phyloP scores from a whole-genome alignment of 139 green algal genomes.

The Marvania coccoides region DNA sequence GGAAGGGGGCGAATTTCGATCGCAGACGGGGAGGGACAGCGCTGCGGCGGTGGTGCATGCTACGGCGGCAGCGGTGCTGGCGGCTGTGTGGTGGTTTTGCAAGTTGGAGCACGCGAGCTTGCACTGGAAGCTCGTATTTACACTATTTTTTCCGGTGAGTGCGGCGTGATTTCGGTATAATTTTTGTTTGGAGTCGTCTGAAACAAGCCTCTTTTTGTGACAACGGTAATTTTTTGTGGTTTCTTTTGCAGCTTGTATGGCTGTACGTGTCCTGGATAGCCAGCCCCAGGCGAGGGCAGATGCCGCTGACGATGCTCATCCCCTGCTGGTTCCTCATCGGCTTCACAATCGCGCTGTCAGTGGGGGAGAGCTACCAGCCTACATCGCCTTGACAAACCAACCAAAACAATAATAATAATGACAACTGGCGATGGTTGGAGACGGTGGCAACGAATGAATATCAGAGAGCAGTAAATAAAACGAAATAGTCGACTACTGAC shows the following conservation, averaged over 20 bases:
- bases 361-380: not conserved
- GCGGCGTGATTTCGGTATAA: no score
- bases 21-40: no score
- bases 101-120: not conserved
- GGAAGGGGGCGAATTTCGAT: no score
- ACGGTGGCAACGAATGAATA: no score
- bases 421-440: no score
- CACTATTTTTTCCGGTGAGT: constrained; percentile 7
- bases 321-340: not conserved
- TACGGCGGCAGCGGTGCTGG: not conserved
- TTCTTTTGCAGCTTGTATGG: no score
- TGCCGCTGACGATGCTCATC: not conserved
- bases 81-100: constrained; percentile 1
- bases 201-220: no score
- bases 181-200: no score
- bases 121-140: constrained; percentile 10
- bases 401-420: no score
- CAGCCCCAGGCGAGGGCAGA: not conserved
- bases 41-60: constrained; percentile 1
- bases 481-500: no score
- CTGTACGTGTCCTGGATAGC: not conserved
- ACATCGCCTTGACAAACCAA: not conserved
- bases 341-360: not conserved
- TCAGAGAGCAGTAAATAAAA: no score
- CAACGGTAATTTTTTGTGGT: no score